phyloP scores from a whole-genome alignment of 2,329 filamentous ascomycete species.

The Alternaria brassicae region DNA sequence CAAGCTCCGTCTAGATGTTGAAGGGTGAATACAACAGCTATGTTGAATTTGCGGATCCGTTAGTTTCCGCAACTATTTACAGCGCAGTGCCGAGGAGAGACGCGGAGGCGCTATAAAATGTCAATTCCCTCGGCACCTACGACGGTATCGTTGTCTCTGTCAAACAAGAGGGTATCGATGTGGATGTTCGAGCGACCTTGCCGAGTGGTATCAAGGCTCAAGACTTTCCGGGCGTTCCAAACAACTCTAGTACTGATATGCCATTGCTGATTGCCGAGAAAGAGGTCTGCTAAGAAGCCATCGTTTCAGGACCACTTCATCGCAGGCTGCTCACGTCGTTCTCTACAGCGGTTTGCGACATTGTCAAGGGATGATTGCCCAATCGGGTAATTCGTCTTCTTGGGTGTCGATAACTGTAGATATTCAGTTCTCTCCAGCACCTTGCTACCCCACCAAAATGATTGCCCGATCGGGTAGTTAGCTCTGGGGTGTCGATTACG shows the following conservation, averaged over 20 bases:
- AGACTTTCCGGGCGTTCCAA: slow-evolving; percentile 6
- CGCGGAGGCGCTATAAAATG: slow-evolving; percentile 47
- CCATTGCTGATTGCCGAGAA: background rate
- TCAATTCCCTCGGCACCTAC: slow-evolving; percentile 51
- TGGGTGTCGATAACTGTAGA: no score
- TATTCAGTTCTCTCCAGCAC: no score
- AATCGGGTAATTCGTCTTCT: no score
- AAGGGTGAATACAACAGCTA: slow-evolving; percentile 49
- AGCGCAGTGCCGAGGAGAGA: slow-evolving; percentile 53
- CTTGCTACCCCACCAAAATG: no score
- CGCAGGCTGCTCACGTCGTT: no score
- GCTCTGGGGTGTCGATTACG: no score
- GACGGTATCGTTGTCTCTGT: slow-evolving; percentile 56
- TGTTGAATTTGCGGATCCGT: slow-evolving; percentile 55
- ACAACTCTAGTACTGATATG: background rate
- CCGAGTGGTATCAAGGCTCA: slow-evolving; percentile 45
- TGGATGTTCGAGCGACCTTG: slow-evolving; percentile 50
- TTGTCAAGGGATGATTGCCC: no score
- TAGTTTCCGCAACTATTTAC: slow-evolving; percentile 53
- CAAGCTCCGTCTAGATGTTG: slow-evolving; percentile 50
- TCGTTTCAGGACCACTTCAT: no score
- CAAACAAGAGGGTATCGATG: slow-evolving; percentile 55
- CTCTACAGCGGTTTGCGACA: no score
- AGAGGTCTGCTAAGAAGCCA: background rate
- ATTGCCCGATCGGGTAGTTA: no score